Conservation (phyloP, 129 eudicot genomes). For the Helianthus annuus region HanXRQr2.0-SUNRISE NC_035440.2:69898559-69899058, state of each 20-base stretch:
- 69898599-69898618: constrained; percentile 99
- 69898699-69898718: constrained; percentile 97
- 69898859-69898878: not conserved
- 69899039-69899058: not conserved
- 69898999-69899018: not conserved
- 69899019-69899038: not conserved
- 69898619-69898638: constrained; percentile 97
- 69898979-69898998: not conserved
- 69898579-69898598: constrained; percentile 90
- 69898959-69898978: not conserved
- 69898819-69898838: not conserved
- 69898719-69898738: constrained; percentile 99
- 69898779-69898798: not conserved
- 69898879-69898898: not conserved
- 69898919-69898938: not conserved
- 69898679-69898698: constrained; percentile 96
- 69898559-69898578: constrained; percentile 90
- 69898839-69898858: not conserved
- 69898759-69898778: not conserved
- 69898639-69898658: constrained; percentile 95
- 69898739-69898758: constrained; percentile 70
- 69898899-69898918: not conserved
- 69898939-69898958: not conserved
- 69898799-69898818: not conserved
- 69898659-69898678: constrained; percentile 98